These are phyloP conservation scores for Friedmanniomyces simplex DNA, from an alignment of 495 filamentous ascomycete species.

Conservation along the genomic window DNA sequence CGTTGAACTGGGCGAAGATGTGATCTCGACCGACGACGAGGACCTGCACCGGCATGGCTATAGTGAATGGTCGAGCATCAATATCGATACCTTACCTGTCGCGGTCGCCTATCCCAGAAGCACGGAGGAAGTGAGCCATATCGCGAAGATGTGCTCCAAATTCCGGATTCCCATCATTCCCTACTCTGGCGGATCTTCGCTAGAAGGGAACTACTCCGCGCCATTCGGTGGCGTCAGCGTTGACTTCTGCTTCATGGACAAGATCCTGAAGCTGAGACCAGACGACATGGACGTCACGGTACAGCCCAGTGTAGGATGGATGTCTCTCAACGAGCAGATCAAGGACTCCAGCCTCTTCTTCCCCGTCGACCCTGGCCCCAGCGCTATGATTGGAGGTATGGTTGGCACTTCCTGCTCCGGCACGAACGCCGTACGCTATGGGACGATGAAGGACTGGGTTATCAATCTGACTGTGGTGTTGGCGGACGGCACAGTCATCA, in stretches of 20 bases:
- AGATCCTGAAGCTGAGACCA: slow-evolving; percentile 65
- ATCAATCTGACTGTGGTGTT: slow-evolving; percentile 71
- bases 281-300: slow-evolving; percentile 89
- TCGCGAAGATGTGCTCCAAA: slow-evolving; percentile 72
- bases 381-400: slow-evolving; percentile 46
- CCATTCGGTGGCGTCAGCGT: slow-evolving; percentile 79
- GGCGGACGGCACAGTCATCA: slow-evolving; percentile 68
- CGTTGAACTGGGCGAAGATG: slow-evolving; percentile 44
- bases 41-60: slow-evolving; percentile 73
- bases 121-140: slow-evolving; percentile 63
- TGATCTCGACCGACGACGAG: slow-evolving; percentile 74
- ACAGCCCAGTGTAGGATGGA: slow-evolving; percentile 85
- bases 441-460: slow-evolving; percentile 83
- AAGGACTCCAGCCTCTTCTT: slow-evolving; percentile 74
- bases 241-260: slow-evolving; percentile 80
- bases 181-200: slow-evolving; percentile 75
- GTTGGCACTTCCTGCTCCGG: slow-evolving; percentile 68
- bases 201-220: slow-evolving; percentile 83
- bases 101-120: slow-evolving; percentile 51
- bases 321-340: slow-evolving; percentile 72
- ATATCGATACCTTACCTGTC: slow-evolving; percentile 44
- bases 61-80: slow-evolving; percentile 80
- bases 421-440: slow-evolving; percentile 72
- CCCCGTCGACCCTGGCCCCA: slow-evolving; percentile 62
- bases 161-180: slow-evolving; percentile 78